Evolutionary conservation across 192 early-diverging fungal genomes (phyloP).

Genomic region (Haplosporangium gracile): DNA sequence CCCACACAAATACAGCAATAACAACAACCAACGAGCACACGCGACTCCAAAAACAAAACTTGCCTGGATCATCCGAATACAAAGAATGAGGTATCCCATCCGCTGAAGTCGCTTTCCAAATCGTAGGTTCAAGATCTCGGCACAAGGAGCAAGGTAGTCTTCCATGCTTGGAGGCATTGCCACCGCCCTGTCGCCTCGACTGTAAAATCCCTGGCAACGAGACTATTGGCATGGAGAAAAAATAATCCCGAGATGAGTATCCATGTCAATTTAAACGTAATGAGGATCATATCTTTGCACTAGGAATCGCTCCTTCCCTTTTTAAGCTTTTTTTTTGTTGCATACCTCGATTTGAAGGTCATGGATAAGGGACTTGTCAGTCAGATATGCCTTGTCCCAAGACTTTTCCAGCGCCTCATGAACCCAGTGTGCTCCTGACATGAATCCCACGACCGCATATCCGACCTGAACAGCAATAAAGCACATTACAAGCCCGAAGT

Average conservation of each 20-base stretch:
- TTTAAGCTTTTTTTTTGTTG: neutral
- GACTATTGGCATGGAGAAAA: slow-evolving; percentile 9
- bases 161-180: neutral
- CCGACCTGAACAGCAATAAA: slow-evolving; percentile 40
- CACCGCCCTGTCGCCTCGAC: slow-evolving; percentile 22
- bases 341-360: slow-evolving; percentile 50
- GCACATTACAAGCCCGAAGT: slow-evolving; percentile 39
- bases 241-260: neutral
- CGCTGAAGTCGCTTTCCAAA: slow-evolving; percentile 38
- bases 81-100: slow-evolving; percentile 29
- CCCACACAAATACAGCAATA: neutral
- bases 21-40: neutral
- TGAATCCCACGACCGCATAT: slow-evolving; percentile 26
- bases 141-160: slow-evolving; percentile 13
- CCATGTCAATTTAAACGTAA: neutral
- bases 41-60: neutral
- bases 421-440: slow-evolving; percentile 40
- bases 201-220: slow-evolving; percentile 39
- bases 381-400: slow-evolving; percentile 39
- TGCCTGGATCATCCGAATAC: slow-evolving; percentile 47
- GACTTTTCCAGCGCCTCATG: slow-evolving; percentile 40
- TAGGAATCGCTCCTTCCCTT: neutral
- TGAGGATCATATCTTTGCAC: neutral
- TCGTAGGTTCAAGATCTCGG: slow-evolving; percentile 21
- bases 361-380: slow-evolving; percentile 27